phyloP scores from a whole-genome alignment of 1,284 basidiomycete species.

The Bjerkandera adusta region DNA sequence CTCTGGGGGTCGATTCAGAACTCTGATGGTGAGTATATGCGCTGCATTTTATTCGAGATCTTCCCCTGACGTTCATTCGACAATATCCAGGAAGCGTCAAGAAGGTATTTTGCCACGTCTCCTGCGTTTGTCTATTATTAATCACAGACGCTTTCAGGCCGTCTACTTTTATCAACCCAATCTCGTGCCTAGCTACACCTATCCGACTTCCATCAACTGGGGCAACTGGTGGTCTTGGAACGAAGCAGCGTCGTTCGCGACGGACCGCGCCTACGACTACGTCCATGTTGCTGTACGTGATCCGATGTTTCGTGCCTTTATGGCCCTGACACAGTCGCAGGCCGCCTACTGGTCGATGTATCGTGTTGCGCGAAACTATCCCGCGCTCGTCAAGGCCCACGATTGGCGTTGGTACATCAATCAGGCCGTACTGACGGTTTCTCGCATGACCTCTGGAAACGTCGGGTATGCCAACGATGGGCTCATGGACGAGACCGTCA shows the following conservation, averaged over 20 bases:
- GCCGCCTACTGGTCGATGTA: conserved; percentile 60
- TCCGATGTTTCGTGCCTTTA: background rate
- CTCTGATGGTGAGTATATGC: conserved; percentile 44
- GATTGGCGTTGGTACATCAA: conserved; percentile 59
- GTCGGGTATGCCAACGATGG: conserved; percentile 49
- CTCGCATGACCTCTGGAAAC: conserved; percentile 44
- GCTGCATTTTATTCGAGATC: conserved; percentile 34
- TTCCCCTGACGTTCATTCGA: background rate
- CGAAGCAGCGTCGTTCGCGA: conserved; percentile 45
- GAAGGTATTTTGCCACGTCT: conserved; percentile 36
- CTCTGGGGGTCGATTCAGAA: conserved; percentile 55
- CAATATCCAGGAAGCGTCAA: conserved; percentile 43
- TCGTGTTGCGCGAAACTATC: conserved; percentile 58
- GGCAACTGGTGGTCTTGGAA: conserved; percentile 62
- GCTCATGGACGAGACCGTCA: conserved; percentile 59
- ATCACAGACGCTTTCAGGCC: conserved; percentile 32
- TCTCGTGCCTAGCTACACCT: conserved; percentile 39
- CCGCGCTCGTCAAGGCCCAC: conserved; percentile 41
- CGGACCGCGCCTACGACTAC: conserved; percentile 58
- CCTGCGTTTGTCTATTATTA: conserved; percentile 31
- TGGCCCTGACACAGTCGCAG: conserved; percentile 5
- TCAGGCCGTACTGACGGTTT: conserved; percentile 50
- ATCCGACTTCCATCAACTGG: conserved; percentile 50
- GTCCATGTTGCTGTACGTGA: conserved; percentile 44
- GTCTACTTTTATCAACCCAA: conserved; percentile 50